phyloP scores from a whole-genome alignment of 768 basidiomycete genomes.

The Lentinus tigrinus region DNA sequence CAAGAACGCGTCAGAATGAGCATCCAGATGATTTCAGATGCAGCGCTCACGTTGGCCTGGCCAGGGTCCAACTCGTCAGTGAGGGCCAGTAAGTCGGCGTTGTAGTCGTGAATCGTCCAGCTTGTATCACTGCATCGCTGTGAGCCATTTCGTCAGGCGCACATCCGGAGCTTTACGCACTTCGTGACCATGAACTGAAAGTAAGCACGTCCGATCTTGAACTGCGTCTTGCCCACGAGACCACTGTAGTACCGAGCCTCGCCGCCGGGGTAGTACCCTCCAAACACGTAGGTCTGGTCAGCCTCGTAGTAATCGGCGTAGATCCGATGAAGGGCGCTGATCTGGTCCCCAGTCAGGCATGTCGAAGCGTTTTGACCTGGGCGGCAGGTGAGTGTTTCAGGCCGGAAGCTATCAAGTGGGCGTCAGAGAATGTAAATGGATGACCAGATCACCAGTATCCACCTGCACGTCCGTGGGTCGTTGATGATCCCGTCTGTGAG shows the following conservation, averaged over 20 bases:
- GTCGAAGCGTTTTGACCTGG: slow-evolving; percentile 23
- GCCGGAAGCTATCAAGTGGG: slow-evolving; percentile 21
- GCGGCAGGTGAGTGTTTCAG: slow-evolving; percentile 29
- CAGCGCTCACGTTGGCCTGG: slow-evolving; percentile 17
- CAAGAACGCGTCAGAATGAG: neutral
- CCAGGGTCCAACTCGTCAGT: slow-evolving; percentile 23
- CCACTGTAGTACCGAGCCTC: slow-evolving; percentile 20
- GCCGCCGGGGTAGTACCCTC: slow-evolving; percentile 30
- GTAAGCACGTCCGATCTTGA: slow-evolving; percentile 11
- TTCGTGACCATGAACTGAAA: slow-evolving; percentile 23
- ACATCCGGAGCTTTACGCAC: slow-evolving; percentile 3
- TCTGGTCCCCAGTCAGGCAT: slow-evolving; percentile 28
- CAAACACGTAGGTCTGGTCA: slow-evolving; percentile 24
- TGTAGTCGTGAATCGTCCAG: slow-evolving; percentile 20
- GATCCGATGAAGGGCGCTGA: slow-evolving; percentile 26
- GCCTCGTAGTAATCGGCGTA: slow-evolving; percentile 28
- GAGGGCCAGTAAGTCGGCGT: slow-evolving; percentile 14
- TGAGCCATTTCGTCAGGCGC: neutral
- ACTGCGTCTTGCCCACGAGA: slow-evolving; percentile 16
- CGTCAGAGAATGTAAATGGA: too few species aligned
- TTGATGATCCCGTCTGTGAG: slow-evolving; percentile 30
- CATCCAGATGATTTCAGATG: too few species aligned
- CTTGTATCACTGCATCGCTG: slow-evolving; percentile 21
- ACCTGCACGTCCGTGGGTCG: slow-evolving; percentile 24
- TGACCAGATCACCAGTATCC: too few species aligned